phyloP scores from a whole-genome alignment of 2,329 filamentous ascomycete species.

The Colletotrichum destructivum region DNA sequence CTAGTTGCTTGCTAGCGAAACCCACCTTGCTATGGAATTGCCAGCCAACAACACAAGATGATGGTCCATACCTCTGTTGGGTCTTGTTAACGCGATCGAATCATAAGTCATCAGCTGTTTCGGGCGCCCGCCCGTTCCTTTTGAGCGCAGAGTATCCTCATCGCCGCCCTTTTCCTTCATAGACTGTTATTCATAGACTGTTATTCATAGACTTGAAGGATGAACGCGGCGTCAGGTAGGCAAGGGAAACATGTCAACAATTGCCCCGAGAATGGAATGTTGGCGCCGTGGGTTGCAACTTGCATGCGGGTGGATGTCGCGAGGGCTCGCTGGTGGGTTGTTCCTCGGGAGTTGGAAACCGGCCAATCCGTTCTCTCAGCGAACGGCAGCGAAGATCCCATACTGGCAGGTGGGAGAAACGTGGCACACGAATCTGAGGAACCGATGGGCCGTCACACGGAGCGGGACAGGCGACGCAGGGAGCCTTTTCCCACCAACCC shows the following conservation, averaged over 20 bases:
- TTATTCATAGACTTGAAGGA: not conserved
- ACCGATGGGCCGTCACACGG: slow-evolving; percentile 39
- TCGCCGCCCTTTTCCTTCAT: not conserved
- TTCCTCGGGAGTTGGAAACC: slow-evolving; percentile 11
- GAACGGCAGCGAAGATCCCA: slow-evolving; percentile 37
- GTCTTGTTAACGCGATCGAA: slow-evolving; percentile 1
- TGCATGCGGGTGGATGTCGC: slow-evolving; percentile 9
- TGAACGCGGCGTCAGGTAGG: not conserved
- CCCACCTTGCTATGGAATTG: not conserved
- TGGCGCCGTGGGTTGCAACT: not conserved
- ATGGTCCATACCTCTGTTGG: not conserved
- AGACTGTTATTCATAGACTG: not conserved
- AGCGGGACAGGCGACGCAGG: slow-evolving; percentile 24
- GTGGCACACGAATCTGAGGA: slow-evolving; percentile 41
- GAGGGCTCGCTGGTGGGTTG: not conserved
- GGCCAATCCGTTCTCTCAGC: slow-evolving; percentile 20
- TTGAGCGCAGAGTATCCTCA: not conserved
- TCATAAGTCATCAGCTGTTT: not conserved
- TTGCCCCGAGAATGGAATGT: slow-evolving; percentile 19
- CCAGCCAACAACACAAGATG: not conserved
- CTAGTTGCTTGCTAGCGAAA: not conserved
- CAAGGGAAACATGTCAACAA: not conserved
- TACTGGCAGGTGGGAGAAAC: slow-evolving; percentile 41
- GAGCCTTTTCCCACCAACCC: slow-evolving; percentile 36
- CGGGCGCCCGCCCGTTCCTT: not conserved